Percentiles rank a stretch among this genome's conserved stretches.
These are phyloP conservation scores for Medicago truncatula DNA, from an alignment of 306 rosid species.

Conservation along the genomic window DNA sequence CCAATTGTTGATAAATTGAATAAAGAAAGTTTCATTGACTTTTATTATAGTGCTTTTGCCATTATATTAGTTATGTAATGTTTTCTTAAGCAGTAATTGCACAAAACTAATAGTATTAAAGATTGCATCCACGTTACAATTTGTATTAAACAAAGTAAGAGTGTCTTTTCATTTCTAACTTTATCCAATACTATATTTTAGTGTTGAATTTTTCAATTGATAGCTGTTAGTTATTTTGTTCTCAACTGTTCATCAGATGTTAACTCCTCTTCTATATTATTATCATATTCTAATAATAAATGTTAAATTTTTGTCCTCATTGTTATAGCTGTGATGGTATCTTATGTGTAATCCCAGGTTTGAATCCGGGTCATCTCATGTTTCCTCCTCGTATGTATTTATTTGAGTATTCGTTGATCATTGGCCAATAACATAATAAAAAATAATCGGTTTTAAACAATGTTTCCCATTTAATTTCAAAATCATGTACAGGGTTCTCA, in stretches of 20 bases:
- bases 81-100: slow-evolving; percentile 30
- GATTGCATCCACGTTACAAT: slow-evolving; percentile 22
- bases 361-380: no score
- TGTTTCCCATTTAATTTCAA: not conserved
- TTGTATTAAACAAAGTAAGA: slow-evolving; percentile 33
- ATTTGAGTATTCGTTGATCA: no score
- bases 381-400: no score
- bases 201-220: slow-evolving; percentile 36
- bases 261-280: not conserved
- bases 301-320: no score
- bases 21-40: slow-evolving; percentile 30
- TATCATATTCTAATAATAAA: slow-evolving; percentile 15
- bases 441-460: not conserved
- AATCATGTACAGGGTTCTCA: not conserved
- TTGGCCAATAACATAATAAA: no score
- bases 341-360: no score
- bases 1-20: not conserved
- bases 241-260: slow-evolving; percentile 8
- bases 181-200: not conserved
- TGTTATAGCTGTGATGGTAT: no score
- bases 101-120: slow-evolving; percentile 11
- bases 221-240: not conserved
- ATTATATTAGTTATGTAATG: slow-evolving; percentile 38
- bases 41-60: slow-evolving; percentile 51
- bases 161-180: slow-evolving; percentile 27